Conservation (phyloP, 1,284 basidiomycete species). For the Malassezia pachydermatis region DNA sequence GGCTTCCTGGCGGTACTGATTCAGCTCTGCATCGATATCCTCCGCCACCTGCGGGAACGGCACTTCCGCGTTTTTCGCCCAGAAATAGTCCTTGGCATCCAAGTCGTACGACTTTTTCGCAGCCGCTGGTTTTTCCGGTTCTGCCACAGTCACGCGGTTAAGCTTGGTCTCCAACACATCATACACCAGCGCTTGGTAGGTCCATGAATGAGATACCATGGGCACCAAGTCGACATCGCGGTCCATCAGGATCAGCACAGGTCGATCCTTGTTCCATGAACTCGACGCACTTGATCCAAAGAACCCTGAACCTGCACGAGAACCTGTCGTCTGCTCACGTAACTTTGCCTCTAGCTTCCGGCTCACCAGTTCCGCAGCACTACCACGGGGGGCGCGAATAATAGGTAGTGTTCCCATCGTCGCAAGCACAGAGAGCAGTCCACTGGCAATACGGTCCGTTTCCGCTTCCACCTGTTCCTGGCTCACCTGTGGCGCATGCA, state of each 20-base stretch:
- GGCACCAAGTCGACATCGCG: slow-evolving; percentile 90
- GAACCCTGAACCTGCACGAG: slow-evolving; percentile 49
- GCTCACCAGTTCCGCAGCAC: slow-evolving; percentile 96
- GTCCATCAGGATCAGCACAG: slow-evolving; percentile 76
- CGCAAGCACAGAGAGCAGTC: slow-evolving; percentile 83
- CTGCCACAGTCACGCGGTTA: slow-evolving; percentile 73
- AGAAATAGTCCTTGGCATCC: slow-evolving; percentile 97
- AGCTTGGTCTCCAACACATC: slow-evolving; percentile 96
- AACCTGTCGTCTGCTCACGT: slow-evolving; percentile 75
- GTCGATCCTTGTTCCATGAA: slow-evolving; percentile 25
- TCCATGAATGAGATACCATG: slow-evolving; percentile 95
- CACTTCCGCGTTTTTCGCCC: slow-evolving; percentile 87
- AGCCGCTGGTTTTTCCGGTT: slow-evolving; percentile 19
- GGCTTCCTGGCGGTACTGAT: slow-evolving; percentile 86
- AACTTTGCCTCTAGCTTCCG: slow-evolving; percentile 87
- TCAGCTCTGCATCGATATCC: slow-evolving; percentile 86
- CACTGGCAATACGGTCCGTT: slow-evolving; percentile 80
- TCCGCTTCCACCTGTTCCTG: slow-evolving; percentile 88
- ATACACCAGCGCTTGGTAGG: slow-evolving; percentile 94
- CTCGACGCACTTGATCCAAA: slow-evolving; percentile 24
- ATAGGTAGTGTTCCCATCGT: slow-evolving; percentile 86
- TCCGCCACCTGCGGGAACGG: slow-evolving; percentile 98
- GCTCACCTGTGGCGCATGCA: slow-evolving; percentile 82
- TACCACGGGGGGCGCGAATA: slow-evolving; percentile 85
- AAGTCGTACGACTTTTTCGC: slow-evolving; percentile 63